These are phyloP conservation scores for Suhomyces sp. DNA, from an alignment of 805 yeast genomes.

Conservation along the genomic window DNA sequence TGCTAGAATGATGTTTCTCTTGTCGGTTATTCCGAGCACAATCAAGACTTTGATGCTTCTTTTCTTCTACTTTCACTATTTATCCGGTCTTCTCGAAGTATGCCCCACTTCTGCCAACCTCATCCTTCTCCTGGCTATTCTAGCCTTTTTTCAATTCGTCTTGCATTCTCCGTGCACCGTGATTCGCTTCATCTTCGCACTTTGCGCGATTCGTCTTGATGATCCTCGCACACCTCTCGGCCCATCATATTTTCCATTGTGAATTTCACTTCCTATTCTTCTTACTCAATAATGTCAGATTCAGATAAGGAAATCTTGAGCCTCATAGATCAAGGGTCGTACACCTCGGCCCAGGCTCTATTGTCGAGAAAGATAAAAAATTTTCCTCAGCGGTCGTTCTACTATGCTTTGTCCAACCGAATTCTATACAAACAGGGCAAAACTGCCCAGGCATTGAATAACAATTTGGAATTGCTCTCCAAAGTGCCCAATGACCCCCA, in stretches of 20 bases:
- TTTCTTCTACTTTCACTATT: not conserved
- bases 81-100: not conserved
- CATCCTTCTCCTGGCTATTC: not conserved
- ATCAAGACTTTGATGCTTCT: not conserved
- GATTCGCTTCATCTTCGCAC: not conserved
- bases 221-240: not conserved
- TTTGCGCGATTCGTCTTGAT: too few species aligned
- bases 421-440: constrained; percentile 33
- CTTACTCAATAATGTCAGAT: constrained; percentile 1
- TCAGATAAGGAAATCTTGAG: constrained; percentile 30
- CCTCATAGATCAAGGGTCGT: constrained; percentile 54
- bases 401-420: constrained; percentile 44
- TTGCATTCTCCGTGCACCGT: too few species aligned
- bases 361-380: constrained; percentile 48
- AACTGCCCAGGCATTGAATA: constrained; percentile 28
- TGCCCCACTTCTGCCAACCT: too few species aligned
- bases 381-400: constrained; percentile 56
- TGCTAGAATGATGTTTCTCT: not conserved
- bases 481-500: constrained; percentile 54
- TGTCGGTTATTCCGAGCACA: not conserved
- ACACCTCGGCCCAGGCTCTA: constrained; percentile 49
- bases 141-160: too few species aligned
- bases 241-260: not conserved
- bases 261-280: not conserved
- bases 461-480: constrained; percentile 23